Conservation (phyloP, 2,329 filamentous ascomycete species). For the Penicillium sp. region DNA sequence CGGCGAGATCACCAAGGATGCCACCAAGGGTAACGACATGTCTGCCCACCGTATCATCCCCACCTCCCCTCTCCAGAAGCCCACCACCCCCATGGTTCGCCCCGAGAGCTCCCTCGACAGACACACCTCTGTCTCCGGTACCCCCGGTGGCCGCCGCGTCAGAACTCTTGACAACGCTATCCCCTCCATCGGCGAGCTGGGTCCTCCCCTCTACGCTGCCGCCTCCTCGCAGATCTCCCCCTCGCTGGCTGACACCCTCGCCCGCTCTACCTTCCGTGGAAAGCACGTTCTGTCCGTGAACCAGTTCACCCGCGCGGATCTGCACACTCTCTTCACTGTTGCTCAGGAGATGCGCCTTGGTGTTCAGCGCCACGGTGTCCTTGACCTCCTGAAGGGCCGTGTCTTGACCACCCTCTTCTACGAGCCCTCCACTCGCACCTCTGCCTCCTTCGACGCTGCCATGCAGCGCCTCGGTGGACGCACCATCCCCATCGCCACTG, state of each 20-base stretch:
- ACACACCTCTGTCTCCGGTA: slow-evolving; percentile 39
- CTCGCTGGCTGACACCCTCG: slow-evolving; percentile 69
- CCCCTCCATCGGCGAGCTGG: slow-evolving; percentile 36
- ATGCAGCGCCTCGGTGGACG: slow-evolving; percentile 97
- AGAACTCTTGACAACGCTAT: slow-evolving; percentile 31
- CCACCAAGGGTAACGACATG: slow-evolving; percentile 70
- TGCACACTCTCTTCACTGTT: slow-evolving; percentile 93
- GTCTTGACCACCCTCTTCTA: slow-evolving; percentile 94
- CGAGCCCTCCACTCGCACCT: slow-evolving; percentile 94
- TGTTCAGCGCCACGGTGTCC: slow-evolving; percentile 86
- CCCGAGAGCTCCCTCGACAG: slow-evolving; percentile 40
- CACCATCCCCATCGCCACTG: slow-evolving; percentile 77
- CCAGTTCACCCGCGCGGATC: slow-evolving; percentile 81
- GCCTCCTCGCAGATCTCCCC: slow-evolving; percentile 57
- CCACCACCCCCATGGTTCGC: slow-evolving; percentile 44
- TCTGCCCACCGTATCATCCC: slow-evolving; percentile 60
- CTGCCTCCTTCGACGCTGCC: slow-evolving; percentile 91
- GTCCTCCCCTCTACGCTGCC: slow-evolving; percentile 40
- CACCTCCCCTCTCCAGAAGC: slow-evolving; percentile 60
- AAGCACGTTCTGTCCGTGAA: slow-evolving; percentile 89
- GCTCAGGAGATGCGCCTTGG: slow-evolving; percentile 97
- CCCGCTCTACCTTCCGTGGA: slow-evolving; percentile 82
- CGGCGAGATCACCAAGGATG: slow-evolving; percentile 60
- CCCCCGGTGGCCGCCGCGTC: slow-evolving; percentile 36
- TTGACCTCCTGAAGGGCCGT: slow-evolving; percentile 82